Percentiles rank a stretch among this genome's conserved stretches.
Conservation (phyloP, 345 rosid species). For the Orychophragmus violaceus region DNA sequence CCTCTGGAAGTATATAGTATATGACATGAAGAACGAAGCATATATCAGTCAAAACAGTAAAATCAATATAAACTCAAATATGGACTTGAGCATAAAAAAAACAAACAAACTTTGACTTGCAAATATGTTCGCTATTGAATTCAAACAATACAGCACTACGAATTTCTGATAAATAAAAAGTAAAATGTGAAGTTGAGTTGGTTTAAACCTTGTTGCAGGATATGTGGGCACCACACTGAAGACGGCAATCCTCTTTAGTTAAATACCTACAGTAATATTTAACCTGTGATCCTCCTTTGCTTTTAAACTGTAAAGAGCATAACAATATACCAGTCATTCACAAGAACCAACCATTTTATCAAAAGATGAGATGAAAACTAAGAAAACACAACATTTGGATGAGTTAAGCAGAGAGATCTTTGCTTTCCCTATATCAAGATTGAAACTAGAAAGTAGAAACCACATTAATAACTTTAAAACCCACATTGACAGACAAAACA, state of each 20-base stretch:
- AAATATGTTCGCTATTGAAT: neutral
- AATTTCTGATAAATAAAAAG: neutral
- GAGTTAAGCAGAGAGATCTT: neutral
- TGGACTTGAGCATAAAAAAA: too few species aligned
- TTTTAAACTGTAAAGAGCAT: constrained; percentile 61
- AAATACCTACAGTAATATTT: constrained; percentile 87
- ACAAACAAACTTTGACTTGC: neutral
- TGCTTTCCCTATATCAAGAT: neutral
- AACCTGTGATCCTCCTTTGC: constrained; percentile 95
- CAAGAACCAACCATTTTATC: neutral
- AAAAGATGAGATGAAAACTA: neutral
- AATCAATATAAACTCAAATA: too few species aligned
- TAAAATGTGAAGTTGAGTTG: neutral
- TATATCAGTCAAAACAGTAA: too few species aligned
- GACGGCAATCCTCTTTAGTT: constrained; percentile 93
- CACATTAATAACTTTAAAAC: neutral
- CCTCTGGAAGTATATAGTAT: constrained; percentile 52
- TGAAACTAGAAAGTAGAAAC: constrained; percentile 7
- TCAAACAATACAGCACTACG: neutral
- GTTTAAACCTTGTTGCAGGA: constrained; percentile 78
- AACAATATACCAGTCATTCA: constrained; percentile 4
- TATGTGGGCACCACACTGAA: constrained; percentile 64
- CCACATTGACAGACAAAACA: neutral
- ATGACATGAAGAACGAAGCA: too few species aligned
- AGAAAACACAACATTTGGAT: neutral